Percentiles rank a stretch among this genome's conserved stretches.
These are phyloP conservation scores for Stephanodiscus minutulus DNA, from an alignment of 108 stramenopile species.

Conservation along the genomic window DNA sequence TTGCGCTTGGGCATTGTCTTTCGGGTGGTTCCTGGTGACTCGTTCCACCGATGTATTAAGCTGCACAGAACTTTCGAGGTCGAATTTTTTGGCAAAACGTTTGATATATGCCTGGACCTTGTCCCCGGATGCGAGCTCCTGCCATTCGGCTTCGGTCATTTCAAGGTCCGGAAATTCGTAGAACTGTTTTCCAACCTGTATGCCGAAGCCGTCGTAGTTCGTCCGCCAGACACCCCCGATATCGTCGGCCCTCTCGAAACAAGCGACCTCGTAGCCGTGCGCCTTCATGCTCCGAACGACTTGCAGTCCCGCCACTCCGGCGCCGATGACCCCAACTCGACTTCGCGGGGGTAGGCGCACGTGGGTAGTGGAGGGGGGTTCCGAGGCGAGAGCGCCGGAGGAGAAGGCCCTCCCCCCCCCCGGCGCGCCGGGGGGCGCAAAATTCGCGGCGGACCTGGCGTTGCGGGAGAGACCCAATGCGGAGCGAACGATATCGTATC, in stretches of 20 bases:
- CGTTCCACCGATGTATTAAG: conserved; percentile 4
- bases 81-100: conserved; percentile 27
- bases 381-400: background rate
- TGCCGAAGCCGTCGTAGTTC: conserved; percentile 35
- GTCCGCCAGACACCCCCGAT: conserved; percentile 46
- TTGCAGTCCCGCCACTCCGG: conserved; percentile 45
- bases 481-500: conserved; percentile 18
- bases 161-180: conserved; percentile 43
- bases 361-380: background rate
- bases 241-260: conserved; percentile 19
- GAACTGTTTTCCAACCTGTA: conserved; percentile 47
- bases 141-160: conserved; percentile 22
- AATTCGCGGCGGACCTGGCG: background rate
- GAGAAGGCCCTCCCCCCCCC: background rate
- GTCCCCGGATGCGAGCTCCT: conserved; percentile 25
- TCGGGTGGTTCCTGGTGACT: background rate
- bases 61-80: conserved; percentile 7
- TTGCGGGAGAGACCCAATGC: background rate
- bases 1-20: conserved; percentile 11
- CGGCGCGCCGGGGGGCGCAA: background rate
- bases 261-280: conserved; percentile 35
- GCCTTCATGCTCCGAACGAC: conserved; percentile 26
- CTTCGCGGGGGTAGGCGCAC: conserved; percentile 8
- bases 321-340: conserved; percentile 39
- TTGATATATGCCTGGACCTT: conserved; percentile 42